phyloP scores from a whole-genome alignment of 2,329 filamentous ascomycete genomes.

The Xylariaceae sp. region DNA sequence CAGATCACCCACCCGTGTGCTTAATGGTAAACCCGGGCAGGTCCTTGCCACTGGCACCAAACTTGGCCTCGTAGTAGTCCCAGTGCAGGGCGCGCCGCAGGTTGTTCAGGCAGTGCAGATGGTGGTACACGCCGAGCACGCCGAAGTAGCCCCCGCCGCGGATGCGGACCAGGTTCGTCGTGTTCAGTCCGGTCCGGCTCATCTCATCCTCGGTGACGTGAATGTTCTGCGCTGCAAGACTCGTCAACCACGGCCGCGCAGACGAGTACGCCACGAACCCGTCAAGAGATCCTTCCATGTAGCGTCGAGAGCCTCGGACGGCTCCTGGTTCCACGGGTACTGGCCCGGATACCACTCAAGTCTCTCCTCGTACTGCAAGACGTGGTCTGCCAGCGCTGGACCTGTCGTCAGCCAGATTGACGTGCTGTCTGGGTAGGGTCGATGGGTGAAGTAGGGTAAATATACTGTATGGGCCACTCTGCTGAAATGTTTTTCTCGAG shows the following conservation, averaged over 20 bases:
- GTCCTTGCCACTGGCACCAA: too few species aligned
- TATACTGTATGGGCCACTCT: too few species aligned
- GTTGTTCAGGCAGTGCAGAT: constrained; percentile 12
- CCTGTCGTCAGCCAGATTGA: too few species aligned
- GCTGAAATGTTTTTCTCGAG: too few species aligned
- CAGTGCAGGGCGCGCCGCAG: constrained; percentile 9
- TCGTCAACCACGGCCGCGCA: too few species aligned
- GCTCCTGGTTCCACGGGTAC: constrained; percentile 10
- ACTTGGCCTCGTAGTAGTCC: constrained; percentile 11
- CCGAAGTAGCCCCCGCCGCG: constrained; percentile 9
- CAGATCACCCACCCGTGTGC: too few species aligned
- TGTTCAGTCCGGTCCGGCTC: constrained; percentile 5
- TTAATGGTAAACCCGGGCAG: too few species aligned
- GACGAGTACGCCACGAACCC: constrained; percentile 4
- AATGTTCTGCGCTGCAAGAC: constrained; percentile 8
- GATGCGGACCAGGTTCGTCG: constrained; percentile 8
- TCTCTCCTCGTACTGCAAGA: constrained; percentile 11
- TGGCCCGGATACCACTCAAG: constrained; percentile 9
- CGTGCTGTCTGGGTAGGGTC: too few species aligned
- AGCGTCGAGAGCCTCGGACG: constrained; percentile 10
- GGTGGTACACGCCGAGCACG: constrained; percentile 10
- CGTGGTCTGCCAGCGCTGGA: constrained; percentile 7
- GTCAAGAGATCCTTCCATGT: constrained; percentile 11
- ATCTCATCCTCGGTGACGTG: constrained; percentile 8
- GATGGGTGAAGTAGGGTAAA: too few species aligned